phyloP scores from a whole-genome alignment of 2,329 filamentous ascomycete genomes.

The Albifimbria verrucaria region DNA sequence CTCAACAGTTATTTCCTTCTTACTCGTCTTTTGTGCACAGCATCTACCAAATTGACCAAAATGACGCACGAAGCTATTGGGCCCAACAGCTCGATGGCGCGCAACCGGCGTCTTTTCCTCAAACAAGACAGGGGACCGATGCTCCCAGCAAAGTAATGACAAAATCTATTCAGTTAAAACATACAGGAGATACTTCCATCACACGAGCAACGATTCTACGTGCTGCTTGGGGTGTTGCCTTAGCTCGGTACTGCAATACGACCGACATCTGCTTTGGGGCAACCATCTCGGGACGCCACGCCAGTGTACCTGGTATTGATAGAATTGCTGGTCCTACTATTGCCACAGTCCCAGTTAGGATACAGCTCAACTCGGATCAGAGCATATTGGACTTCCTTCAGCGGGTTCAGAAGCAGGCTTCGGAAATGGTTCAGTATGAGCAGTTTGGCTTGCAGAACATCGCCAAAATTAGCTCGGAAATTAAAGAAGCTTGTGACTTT shows the following conservation, averaged over 20 bases:
- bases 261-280: conserved; percentile 34
- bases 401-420: conserved; percentile 10
- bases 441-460: conserved; percentile 18
- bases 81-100: background rate
- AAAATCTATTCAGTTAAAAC: background rate
- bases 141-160: background rate
- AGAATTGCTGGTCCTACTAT: conserved; percentile 28
- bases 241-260: conserved; percentile 14
- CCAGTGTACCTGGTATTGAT: conserved; percentile 16
- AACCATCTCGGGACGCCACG: conserved; percentile 36
- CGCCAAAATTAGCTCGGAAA: conserved; percentile 8
- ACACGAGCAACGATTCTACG: conserved; percentile 16
- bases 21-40: background rate
- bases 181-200: background rate
- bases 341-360: conserved; percentile 38
- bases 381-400: conserved; percentile 8
- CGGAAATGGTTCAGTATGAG: conserved; percentile 14
- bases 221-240: conserved; percentile 21
- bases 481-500: conserved; percentile 18
- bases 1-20: background rate
- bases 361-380: conserved; percentile 29
- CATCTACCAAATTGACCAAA: background rate
- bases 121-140: conserved; percentile 19
- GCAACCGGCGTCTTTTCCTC: background rate
- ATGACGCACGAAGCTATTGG: background rate